Base-by-base conservation (phyloP, 257 asterid genomes). In the Galeopsis tetrahit region DNA sequence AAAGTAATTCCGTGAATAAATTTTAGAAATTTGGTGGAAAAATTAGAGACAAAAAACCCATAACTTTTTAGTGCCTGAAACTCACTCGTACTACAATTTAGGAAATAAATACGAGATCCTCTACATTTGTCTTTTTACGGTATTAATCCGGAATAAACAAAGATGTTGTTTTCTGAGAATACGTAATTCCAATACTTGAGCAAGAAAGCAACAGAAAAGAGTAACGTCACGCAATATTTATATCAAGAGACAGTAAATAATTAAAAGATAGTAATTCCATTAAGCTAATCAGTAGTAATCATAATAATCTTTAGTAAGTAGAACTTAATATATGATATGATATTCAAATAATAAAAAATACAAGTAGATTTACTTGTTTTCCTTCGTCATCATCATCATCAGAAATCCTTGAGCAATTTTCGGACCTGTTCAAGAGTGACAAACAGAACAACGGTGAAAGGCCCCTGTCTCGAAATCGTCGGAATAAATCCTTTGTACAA, bases 391-490 rank as follows among this genome's bases (percentile, higher is more conserved):
- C 83, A 66, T 83, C 81, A 40, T 8, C 65, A 28, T 84, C 75
- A 91, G 75, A 87, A 85, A 75, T 92, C 96, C 77, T 88, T 90
- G 8, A 90, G 85, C 85, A 93, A 38, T 61, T 93, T 88, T 61
- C 97, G 83, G 75, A 90, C 96, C 78, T 93, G 98, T 58, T 93
- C 98, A 70, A 93, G 77, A 6, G 98, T 90, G 14, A 93, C 98
- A 73, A 93, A 93, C 43, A 93, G 91, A 79, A 93, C 98, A 34
- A 93, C 53, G 9, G 96, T 90, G 57, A 90, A 93, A 2, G 97
- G 98, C 0, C 98, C 98, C 77, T 93, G 98, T 80, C 98, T 77
- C 3, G 96, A 88, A 33, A 93, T 88, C 10, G 97, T 90, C 0
- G 98, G 97, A 2, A 90, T 86, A 35, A 92, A 90, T 0, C 98